Conservation (phyloP, 1,284 basidiomycete species). For the Mycena sp. region DNA sequence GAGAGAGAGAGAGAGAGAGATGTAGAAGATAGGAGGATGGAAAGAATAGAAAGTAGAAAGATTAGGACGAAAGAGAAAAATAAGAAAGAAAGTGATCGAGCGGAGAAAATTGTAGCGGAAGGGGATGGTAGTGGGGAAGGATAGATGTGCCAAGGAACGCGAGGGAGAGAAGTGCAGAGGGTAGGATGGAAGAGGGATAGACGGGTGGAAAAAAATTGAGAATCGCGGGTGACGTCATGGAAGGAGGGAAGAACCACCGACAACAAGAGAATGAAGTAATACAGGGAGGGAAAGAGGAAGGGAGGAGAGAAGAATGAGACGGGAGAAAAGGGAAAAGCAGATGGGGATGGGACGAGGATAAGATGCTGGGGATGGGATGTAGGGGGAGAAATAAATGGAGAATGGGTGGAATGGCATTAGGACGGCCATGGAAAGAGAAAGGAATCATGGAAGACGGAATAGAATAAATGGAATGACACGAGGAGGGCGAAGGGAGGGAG, state of each 20-base stretch:
- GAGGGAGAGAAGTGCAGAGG: background rate
- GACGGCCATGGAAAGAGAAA: too few species aligned
- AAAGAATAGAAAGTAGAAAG: constrained; percentile 12
- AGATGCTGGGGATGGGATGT: too few species aligned
- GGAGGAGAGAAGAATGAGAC: background rate
- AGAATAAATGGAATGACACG: background rate
- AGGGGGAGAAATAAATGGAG: too few species aligned
- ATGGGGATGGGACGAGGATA: too few species aligned
- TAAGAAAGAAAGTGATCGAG: background rate
- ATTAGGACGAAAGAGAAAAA: background rate
- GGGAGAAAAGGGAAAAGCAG: background rate
- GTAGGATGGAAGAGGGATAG: too few species aligned
- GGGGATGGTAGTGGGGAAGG: background rate
- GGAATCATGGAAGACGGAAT: too few species aligned
- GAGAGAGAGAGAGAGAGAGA: background rate
- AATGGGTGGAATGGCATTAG: too few species aligned
- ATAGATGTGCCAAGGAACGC: background rate
- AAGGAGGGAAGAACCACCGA: too few species aligned
- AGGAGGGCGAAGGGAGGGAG: background rate
- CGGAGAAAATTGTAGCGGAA: background rate
- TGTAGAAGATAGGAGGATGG: background rate
- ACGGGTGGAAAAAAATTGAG: too few species aligned
- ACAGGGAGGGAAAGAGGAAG: background rate
- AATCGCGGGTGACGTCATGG: too few species aligned
- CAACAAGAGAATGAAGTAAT: background rate